Evolutionary conservation across 1,284 basidiomycete species (phyloP), one percentile per base, ranked within the genome.

Genomic region (Marasmius sp.): DNA sequence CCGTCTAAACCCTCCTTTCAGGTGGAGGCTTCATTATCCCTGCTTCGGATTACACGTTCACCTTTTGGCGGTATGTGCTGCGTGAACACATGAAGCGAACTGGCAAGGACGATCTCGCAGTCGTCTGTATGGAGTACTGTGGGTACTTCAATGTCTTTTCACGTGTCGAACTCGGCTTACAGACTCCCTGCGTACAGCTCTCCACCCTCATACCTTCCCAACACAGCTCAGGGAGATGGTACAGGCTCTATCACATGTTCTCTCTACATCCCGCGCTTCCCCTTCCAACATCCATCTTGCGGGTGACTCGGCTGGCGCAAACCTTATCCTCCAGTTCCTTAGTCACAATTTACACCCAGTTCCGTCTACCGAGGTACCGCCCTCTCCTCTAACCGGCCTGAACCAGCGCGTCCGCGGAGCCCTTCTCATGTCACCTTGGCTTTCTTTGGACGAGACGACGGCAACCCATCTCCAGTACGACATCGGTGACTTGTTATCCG

Each of bases 301-400:
- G 1, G 86, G 87, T 27, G 87, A 89, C 67, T 79, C 79, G 2
- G 78, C 77, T 4, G 78, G 79, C 9, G 77, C 62, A 0, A 75
- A 77, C 62, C 73, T 88, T n/a, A 77, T 79, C 1, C 67, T 86
- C 2, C 80, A 82, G 33, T 53, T 79, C 48, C 63, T 78, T 41
- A 76, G 74, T 0, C 77, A 81, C 61, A 70, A 76, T 20, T 66
- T 74, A 54, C 66, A 71, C 56, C 63, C 61, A 55, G 58, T 74
- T 38, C 54, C 61, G 11, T 18, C 18, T 16, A 36, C 27, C 51
- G 60, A 54, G 36, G 65, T 64, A 16, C 43, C 58, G 6, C 38
- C 53, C 6, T 60, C 52, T 3, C 54, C 52, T 3, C 48, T 61
- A 16, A n/a, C 16, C 5, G 51, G 45, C 6, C 10, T 22, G 1